These are phyloP conservation scores for Lactarius sanguifluus DNA, from an alignment of 768 basidiomycete genomes.

Conservation along the genomic window DNA sequence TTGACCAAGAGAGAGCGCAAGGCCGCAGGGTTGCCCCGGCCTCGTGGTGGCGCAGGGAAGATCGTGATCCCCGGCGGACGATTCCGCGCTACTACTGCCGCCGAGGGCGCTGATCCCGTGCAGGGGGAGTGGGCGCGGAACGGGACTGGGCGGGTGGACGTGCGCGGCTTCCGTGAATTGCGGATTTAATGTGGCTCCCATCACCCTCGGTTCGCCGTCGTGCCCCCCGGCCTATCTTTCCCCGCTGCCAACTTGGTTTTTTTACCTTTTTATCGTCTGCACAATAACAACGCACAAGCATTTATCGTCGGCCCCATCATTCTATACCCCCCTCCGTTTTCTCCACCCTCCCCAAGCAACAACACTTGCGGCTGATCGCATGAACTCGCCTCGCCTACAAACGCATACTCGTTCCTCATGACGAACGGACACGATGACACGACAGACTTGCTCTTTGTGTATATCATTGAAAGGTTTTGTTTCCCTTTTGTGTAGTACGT, in stretches of 20 bases:
- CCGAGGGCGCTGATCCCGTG: constrained; percentile 32
- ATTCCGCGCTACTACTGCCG: constrained; percentile 38
- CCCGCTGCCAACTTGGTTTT: constrained; percentile 10
- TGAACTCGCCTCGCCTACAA: background rate
- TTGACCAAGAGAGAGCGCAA: constrained; percentile 70
- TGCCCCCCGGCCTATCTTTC: background rate
- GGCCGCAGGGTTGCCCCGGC: constrained; percentile 64
- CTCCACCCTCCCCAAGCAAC: background rate
- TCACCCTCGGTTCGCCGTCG: too few relatives aligned
- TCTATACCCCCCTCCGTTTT: constrained; percentile 6
- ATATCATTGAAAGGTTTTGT: constrained; percentile 21
- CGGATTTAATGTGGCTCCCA: constrained; percentile 49
- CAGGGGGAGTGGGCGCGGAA: constrained; percentile 62
- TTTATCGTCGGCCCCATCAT: constrained; percentile 4
- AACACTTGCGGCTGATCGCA: constrained; percentile 6
- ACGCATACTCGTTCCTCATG: constrained; percentile 15
- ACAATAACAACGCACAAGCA: constrained; percentile 13
- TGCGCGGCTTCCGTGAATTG: constrained; percentile 74
- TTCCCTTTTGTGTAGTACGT: constrained; percentile 16
- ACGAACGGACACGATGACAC: constrained; percentile 16
- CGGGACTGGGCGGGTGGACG: constrained; percentile 71
- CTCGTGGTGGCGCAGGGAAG: constrained; percentile 52
- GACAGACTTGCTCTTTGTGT: constrained; percentile 23
- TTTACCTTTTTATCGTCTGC: background rate
- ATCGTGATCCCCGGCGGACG: constrained; percentile 63